Evolutionary conservation across 1,284 basidiomycete species (phyloP).

Genomic region (Irpex sp.): DNA sequence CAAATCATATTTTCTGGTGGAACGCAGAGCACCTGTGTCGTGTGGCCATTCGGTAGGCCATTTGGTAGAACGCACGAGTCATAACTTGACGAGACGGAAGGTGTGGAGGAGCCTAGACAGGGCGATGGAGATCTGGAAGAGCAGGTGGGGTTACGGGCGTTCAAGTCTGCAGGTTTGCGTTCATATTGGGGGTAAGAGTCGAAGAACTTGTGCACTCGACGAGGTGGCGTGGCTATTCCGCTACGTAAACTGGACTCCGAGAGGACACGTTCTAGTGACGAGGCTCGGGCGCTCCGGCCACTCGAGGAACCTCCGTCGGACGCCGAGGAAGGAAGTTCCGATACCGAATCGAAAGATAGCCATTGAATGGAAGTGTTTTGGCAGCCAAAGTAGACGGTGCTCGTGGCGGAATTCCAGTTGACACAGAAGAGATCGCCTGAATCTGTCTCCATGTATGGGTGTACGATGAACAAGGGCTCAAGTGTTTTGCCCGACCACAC

Average conservation of each 20-base stretch:
- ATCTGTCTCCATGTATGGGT: constrained; percentile 80
- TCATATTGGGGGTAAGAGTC: constrained; percentile 74
- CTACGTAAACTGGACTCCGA: constrained; percentile 28
- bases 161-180: constrained; percentile 58
- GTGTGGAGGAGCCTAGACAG: constrained; percentile 13
- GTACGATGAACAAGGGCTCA: constrained; percentile 71
- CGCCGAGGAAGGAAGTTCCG: not conserved
- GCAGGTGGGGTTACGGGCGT: constrained; percentile 47
- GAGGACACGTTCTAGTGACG: constrained; percentile 11
- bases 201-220: constrained; percentile 73
- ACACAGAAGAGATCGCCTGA: constrained; percentile 92
- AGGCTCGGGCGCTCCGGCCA: constrained; percentile 17
- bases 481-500: constrained; percentile 84
- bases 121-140: constrained; percentile 19
- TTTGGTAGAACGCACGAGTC: constrained; percentile 20
- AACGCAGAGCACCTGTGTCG: constrained; percentile 45
- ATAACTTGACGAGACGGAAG: constrained; percentile 4
- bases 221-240: constrained; percentile 42
- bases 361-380: constrained; percentile 90
- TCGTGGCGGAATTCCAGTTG: constrained; percentile 69
- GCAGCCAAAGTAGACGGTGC: constrained; percentile 84
- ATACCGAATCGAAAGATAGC: constrained; percentile 53
- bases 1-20: constrained; percentile 70
- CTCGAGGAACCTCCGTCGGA: not conserved
- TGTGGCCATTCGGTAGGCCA: constrained; percentile 26